Percentiles rank a stretch among this genome's conserved stretches.
Evolutionary conservation across 2,329 filamentous ascomycete genomes (phyloP).

Genomic region (Sporothrix brunneoviolacea): DNA sequence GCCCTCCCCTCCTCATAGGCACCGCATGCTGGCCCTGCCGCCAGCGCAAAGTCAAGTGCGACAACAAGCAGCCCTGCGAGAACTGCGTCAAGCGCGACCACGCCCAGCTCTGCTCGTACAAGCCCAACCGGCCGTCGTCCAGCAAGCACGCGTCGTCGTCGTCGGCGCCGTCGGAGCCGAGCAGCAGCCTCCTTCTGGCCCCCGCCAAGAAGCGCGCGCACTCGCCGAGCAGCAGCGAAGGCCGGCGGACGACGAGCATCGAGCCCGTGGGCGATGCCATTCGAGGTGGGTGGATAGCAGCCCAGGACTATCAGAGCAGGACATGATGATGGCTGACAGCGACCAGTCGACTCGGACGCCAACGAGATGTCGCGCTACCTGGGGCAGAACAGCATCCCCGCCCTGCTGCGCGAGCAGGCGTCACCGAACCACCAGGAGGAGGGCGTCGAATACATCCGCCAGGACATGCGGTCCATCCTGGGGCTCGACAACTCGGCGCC

Average conservation of each 20-base stretch:
- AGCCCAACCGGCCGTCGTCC: conserved; percentile 47
- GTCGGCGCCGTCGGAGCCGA: conserved; percentile 19
- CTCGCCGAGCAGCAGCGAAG: conserved; percentile 34
- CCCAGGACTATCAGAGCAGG: too few relatives aligned
- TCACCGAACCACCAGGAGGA: conserved; percentile 45
- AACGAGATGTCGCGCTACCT: conserved; percentile 53
- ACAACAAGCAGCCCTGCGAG: conserved; percentile 62
- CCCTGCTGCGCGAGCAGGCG: conserved; percentile 56
- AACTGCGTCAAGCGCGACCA: conserved; percentile 63
- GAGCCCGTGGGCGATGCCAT: conserved; percentile 15
- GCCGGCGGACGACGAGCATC: conserved; percentile 22
- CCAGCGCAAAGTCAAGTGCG: conserved; percentile 63
- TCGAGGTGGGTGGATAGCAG: conserved; percentile 14
- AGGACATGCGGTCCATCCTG: conserved; percentile 60
- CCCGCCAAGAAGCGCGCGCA: conserved; percentile 36
- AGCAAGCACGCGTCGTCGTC: conserved; percentile 29
- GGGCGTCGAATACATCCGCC: conserved; percentile 49
- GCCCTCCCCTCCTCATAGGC: conserved; percentile 32
- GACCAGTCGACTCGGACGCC: conserved; percentile 46
- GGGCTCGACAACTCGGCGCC: conserved; percentile 60
- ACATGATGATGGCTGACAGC: too few relatives aligned
- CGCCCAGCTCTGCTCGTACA: conserved; percentile 58
- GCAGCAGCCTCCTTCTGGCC: conserved; percentile 14
- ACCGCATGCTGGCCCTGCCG: conserved; percentile 62
- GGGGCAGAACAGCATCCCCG: conserved; percentile 61